Evolutionary conservation across 1,284 basidiomycete genomes (phyloP), one percentile per base, ranked within the genome.

Genomic region (Pseudozyma sp.): DNA sequence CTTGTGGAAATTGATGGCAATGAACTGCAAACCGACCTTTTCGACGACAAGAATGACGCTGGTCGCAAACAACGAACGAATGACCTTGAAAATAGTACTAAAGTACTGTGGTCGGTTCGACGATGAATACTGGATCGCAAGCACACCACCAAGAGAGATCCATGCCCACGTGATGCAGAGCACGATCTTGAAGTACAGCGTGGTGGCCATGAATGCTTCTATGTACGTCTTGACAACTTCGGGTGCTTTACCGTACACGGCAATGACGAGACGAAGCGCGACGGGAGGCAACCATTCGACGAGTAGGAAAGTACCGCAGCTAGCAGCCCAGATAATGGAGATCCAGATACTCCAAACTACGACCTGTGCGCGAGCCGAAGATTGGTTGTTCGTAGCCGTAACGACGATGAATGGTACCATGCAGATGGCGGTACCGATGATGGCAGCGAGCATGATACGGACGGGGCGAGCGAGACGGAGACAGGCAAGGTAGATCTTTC

Each of bases 1-100:
- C 56, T 79, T 79, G 74, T 83, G 82, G 64, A 83, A 83, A 61
- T 82, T 80, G 77, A 80, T 81, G 31, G 77, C 78, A 36, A 83
- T 56, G 48, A 78, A 59, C 49, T 78, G 76, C 8, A 83, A 71
- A 5, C 52, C 57, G 1, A 83, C 58, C 61, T 83, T 83, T 51
- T 83, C 82, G 13, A 61, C 76, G 11, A 79, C 57, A 19, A 83
- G 34, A 44, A 83, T 72, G 68, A 83, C 52, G 42, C 69, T 66
- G 6, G 81, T 76, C 12, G 78, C 82, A 50, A 83, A 83, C 40
- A 83, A 66, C 10, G 81, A 59, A 19, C 71, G 56, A 34, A 83
- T 59, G 36, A 76, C 62, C 11, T 62, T 58, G 55, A 78, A 70
- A 51, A 83, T 55, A 51, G 59, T 79, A 14, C 61, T 65, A 57